Evolutionary conservation across 2,329 filamentous ascomycete species (phyloP).

Genomic region (Sporothrix pseudoabietina): DNA sequence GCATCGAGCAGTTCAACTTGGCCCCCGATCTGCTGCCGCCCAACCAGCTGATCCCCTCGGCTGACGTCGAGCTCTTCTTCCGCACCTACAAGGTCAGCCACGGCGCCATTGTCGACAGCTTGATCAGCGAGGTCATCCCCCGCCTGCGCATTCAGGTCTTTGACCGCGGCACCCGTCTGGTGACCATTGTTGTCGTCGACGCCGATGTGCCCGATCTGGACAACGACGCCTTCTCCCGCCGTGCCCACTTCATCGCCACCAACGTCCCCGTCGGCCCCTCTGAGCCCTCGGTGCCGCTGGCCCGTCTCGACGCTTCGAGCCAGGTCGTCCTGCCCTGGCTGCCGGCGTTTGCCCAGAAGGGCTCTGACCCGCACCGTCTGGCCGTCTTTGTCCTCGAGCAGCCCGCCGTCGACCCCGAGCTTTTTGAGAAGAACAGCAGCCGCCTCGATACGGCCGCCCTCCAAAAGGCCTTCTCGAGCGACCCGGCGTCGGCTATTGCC

Average conservation of each 20-base stretch:
- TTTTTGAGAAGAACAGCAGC: slow-evolving; percentile 52
- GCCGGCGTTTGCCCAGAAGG: slow-evolving; percentile 85
- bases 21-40: slow-evolving; percentile 80
- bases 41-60: slow-evolving; percentile 68
- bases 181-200: slow-evolving; percentile 85
- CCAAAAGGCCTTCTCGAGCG: slow-evolving; percentile 50
- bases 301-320: slow-evolving; percentile 57
- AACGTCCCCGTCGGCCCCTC: slow-evolving; percentile 59
- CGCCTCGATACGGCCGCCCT: slow-evolving; percentile 60
- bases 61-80: slow-evolving; percentile 83
- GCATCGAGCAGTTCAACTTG: slow-evolving; percentile 82
- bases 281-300: slow-evolving; percentile 65
- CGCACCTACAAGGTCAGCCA: slow-evolving; percentile 68
- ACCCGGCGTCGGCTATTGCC: slow-evolving; percentile 29
- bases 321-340: slow-evolving; percentile 80
- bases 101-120: slow-evolving; percentile 76
- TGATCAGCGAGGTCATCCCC: slow-evolving; percentile 71
- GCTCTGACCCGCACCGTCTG: slow-evolving; percentile 86
- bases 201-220: slow-evolving; percentile 83
- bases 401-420: slow-evolving; percentile 62
- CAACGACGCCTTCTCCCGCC: slow-evolving; percentile 72
- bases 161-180: slow-evolving; percentile 75
- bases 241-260: slow-evolving; percentile 84
- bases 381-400: slow-evolving; percentile 85
- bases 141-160: slow-evolving; percentile 84